Evolutionary conservation across 2,329 filamentous ascomycete species (phyloP).

Genomic region (Aureobasidium sp.): DNA sequence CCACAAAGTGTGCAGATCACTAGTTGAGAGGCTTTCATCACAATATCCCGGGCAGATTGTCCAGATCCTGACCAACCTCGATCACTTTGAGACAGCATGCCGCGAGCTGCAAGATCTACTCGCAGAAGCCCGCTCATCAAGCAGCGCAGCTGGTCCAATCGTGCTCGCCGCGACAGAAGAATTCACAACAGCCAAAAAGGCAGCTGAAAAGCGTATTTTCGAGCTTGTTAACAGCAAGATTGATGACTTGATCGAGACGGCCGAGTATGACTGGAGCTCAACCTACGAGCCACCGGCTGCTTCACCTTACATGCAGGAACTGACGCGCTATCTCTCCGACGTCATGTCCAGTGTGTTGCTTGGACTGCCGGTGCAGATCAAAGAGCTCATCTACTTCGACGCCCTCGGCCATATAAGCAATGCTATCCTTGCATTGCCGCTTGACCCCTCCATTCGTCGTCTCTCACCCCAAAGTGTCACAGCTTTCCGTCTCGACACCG

Average conservation of each 20-base stretch:
- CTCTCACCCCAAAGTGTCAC: constrained; percentile 84
- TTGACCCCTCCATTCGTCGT: constrained; percentile 69
- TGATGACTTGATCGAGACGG: constrained; percentile 91
- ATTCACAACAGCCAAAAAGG: constrained; percentile 87
- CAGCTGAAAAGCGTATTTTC: constrained; percentile 94
- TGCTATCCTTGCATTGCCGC: constrained; percentile 50
- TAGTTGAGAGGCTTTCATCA: constrained; percentile 80
- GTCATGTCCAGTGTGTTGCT: constrained; percentile 95
- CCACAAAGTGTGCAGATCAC: constrained; percentile 80
- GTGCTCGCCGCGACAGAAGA: constrained; percentile 75
- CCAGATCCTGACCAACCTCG: constrained; percentile 94
- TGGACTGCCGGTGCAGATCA: constrained; percentile 89
- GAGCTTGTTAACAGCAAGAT: constrained; percentile 98
- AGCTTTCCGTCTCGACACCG: constrained; percentile 73
- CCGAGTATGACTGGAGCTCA: constrained; percentile 87
- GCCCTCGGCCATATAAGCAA: constrained; percentile 84
- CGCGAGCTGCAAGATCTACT: constrained; percentile 81
- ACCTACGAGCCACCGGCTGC: constrained; percentile 61
- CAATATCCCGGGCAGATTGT: constrained; percentile 98
- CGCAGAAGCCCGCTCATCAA: constrained; percentile 75
- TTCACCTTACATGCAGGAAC: constrained; percentile 89
- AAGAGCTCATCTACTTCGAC: constrained; percentile 96
- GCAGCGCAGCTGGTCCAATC: constrained; percentile 72
- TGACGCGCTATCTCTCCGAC: constrained; percentile 86
- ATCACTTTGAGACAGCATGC: constrained; percentile 93